phyloP scores from a whole-genome alignment of 2,329 filamentous ascomycete species.

The Epichloe glyceriae region DNA sequence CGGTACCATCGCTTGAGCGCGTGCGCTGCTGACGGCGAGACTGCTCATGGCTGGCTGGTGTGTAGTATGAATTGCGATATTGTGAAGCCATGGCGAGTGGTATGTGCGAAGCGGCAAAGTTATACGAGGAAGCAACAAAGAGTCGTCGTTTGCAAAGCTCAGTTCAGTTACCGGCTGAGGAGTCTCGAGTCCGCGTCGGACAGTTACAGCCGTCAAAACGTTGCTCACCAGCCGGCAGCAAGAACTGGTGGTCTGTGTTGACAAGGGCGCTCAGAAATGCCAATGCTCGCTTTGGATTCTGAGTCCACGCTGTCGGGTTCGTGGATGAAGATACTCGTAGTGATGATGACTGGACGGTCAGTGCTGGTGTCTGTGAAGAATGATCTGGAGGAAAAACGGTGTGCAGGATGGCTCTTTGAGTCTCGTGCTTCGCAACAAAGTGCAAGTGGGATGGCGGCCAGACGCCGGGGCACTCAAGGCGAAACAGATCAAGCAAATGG shows the following conservation, averaged over 20 bases:
- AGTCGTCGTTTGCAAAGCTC: conserved; percentile 1
- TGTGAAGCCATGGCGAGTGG: conserved; percentile 36
- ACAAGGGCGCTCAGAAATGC: background rate
- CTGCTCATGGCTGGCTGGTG: conserved; percentile 22
- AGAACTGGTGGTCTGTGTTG: conserved; percentile 1
- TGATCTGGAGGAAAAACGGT: background rate
- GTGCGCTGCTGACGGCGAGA: conserved; percentile 37
- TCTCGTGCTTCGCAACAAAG: conserved; percentile 7
- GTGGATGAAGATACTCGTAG: conserved; percentile 1
- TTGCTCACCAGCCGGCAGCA: conserved; percentile 2
- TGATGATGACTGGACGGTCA: background rate
- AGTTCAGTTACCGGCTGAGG: background rate
- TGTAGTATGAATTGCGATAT: conserved; percentile 42
- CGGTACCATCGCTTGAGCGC: conserved; percentile 77
- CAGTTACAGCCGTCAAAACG: background rate
- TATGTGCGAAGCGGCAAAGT: background rate
- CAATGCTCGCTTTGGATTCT: background rate
- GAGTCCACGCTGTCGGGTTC: background rate
- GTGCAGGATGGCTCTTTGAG: background rate
- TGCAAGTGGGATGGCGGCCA: conserved; percentile 8
- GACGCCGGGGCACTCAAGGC: conserved; percentile 3
- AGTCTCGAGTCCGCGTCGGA: conserved; percentile 1
- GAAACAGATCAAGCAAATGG: conserved; percentile 16
- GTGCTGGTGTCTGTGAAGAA: background rate
- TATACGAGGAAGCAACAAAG: background rate